Conservation (phyloP, 2,329 filamentous ascomycete species). For the Pestalotiopsis sp. region DNA sequence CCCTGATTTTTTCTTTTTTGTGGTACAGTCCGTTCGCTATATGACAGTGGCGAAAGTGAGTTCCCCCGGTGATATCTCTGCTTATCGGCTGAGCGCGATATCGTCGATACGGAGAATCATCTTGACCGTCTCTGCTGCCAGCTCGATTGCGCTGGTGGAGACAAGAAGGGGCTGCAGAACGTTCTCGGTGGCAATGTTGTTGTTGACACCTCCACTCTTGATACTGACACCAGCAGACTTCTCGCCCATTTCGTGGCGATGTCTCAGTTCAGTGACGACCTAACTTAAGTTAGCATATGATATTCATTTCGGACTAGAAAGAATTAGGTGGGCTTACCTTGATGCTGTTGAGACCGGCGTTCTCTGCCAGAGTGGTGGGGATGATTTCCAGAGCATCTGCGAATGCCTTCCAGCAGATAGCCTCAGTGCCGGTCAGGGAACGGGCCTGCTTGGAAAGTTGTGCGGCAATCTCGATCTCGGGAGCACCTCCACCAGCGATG, state of each 20-base stretch:
- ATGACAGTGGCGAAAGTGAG: not conserved
- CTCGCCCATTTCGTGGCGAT: slow-evolving; percentile 93
- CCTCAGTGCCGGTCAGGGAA: slow-evolving; percentile 85
- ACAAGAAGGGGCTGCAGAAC: slow-evolving; percentile 95
- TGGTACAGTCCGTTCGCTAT: not conserved
- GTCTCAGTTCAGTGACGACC: slow-evolving; percentile 88
- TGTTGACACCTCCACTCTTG: slow-evolving; percentile 95
- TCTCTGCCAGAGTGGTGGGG: slow-evolving; percentile 94
- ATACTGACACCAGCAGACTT: slow-evolving; percentile 97
- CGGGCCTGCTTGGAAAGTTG: slow-evolving; percentile 81
- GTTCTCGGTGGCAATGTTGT: slow-evolving; percentile 95
- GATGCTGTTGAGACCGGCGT: slow-evolving; percentile 96
- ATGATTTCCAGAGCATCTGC: slow-evolving; percentile 97
- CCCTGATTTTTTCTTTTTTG: not conserved
- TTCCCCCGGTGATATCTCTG: not conserved
- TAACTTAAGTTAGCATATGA: not conserved
- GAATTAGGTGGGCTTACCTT: slow-evolving; percentile 54
- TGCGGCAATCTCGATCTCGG: slow-evolving; percentile 94
- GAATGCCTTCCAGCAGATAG: slow-evolving; percentile 99
- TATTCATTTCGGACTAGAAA: not conserved
- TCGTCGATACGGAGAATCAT: slow-evolving; percentile 77
- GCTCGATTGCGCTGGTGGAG: slow-evolving; percentile 94
- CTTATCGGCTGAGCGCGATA: slow-evolving; percentile 64
- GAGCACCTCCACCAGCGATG: slow-evolving; percentile 93
- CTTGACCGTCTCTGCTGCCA: slow-evolving; percentile 98